These are phyloP conservation scores for Aspergillus spinulosporus DNA, from an alignment of 2,329 filamentous ascomycete species.

Conservation along the genomic window DNA sequence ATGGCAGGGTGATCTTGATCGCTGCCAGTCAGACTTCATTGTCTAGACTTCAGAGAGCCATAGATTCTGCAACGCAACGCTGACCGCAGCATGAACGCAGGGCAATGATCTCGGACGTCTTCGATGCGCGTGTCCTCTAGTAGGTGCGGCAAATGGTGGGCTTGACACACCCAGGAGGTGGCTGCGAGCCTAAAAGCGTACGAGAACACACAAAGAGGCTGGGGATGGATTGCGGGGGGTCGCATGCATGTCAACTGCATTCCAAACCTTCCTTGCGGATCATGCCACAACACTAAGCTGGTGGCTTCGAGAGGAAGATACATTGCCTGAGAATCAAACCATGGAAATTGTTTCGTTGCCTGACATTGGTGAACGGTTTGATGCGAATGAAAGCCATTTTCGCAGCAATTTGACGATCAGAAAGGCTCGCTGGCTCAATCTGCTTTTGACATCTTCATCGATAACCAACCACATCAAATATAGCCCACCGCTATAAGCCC, in stretches of 20 bases:
- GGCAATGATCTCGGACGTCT: background rate
- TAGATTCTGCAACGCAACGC: constrained; percentile 7
- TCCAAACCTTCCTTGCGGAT: constrained; percentile 1
- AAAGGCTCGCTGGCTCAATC: no score
- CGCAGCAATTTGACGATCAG: no score
- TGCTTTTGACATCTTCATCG: no score
- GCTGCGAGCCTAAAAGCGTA: background rate
- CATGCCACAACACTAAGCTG: background rate
- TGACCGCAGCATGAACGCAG: constrained; percentile 6
- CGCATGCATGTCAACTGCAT: background rate
- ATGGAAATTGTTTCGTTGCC: background rate
- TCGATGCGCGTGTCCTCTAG: background rate
- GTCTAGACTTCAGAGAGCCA: background rate
- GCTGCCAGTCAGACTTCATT: background rate
- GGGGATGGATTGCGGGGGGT: constrained; percentile 7
- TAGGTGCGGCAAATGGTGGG: background rate
- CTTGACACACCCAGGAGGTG: background rate
- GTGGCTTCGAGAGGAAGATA: background rate
- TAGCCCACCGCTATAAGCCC: no score
- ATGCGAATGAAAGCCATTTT: no score
- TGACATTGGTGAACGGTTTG: background rate
- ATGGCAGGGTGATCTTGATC: background rate
- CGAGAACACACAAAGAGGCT: background rate
- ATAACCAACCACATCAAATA: no score
- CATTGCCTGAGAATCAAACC: background rate